Percentiles rank a stretch among this genome's conserved stretches.
Conservation (phyloP, 106 monocot species). For the Narthecium ossifragum region DNA sequence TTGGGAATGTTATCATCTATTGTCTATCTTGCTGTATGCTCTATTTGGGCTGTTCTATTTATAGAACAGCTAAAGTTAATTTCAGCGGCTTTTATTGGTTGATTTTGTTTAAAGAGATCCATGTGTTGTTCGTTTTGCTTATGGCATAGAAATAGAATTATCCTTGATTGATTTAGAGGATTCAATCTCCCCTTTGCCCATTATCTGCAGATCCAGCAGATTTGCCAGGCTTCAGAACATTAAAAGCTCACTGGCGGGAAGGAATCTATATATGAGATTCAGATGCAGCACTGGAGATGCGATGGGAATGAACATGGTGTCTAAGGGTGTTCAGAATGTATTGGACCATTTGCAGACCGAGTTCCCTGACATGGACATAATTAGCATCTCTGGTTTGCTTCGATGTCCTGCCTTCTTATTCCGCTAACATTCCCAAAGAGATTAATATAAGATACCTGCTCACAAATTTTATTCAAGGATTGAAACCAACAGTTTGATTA, state of each 20-base stretch:
- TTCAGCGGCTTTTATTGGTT: too few species aligned
- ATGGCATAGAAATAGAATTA: neutral
- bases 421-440: too few species aligned
- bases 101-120: neutral
- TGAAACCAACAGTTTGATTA: too few species aligned
- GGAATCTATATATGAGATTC: slow-evolving; percentile 81
- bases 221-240: slow-evolving; percentile 67
- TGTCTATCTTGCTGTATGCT: neutral
- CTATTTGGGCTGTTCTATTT: neutral
- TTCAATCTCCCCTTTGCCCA: neutral
- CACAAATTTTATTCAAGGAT: too few species aligned
- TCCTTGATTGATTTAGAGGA: neutral
- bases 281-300: slow-evolving; percentile 83
- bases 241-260: slow-evolving; percentile 68
- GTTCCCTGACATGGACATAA: slow-evolving; percentile 80
- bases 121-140: neutral
- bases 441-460: too few species aligned
- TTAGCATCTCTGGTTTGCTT: slow-evolving; percentile 71
- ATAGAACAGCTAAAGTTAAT: neutral
- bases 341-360: slow-evolving; percentile 67
- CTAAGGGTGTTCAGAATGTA: slow-evolving; percentile 86
- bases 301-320: slow-evolving; percentile 99
- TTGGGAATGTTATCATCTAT: too few species aligned
- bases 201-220: slow-evolving; percentile 62
- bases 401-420: too few species aligned